Evolutionary conservation across 345 rosid species (phyloP), one percentile per base, ranked within the genome.

Genomic region (Populus nigra): DNA sequence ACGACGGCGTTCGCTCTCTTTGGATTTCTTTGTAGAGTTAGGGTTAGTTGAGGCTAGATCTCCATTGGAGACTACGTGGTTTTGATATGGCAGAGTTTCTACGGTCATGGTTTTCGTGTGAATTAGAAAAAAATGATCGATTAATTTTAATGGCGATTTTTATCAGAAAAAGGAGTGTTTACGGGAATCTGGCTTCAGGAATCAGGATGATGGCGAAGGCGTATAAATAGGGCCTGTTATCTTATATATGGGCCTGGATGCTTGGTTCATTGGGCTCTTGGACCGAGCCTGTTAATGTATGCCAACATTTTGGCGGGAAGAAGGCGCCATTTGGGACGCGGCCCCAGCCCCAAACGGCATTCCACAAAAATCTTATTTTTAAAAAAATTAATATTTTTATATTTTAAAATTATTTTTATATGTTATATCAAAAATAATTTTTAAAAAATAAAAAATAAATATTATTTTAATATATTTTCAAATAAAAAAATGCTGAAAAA

Each of bases 1-100:
- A 73, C 98, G 98, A 29, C 99, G 99, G 49, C 98, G 86, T 53
- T 96, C 99, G 75, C 80, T 90, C 83, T 93, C 99, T 8, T 88
- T 90, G 5, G 93, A 85, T 78, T 92, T 91, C 81, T 87, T 94
- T 72, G 61, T 61, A 12, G 76, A 53, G 79, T 73, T 81, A 23
- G 86, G 76, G 77, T 81, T 86, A 5, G 78, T 16, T 9, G 83
- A 36, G 35, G 39, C 74, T 80, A 73, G 81, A 88, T 89, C 93
- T 72, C 94, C 94, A 72, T 88, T 89, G 22, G 84, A 29, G 38
- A 77, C 81, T 72, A 77, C 81, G 74, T 85, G 89, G 47, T 89
- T 88, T 8, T 45, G 89, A 72, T 74, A 80, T 45, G 87, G 83
- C 29, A 81, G 68, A 71, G 89, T 67, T 83, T 88, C 95, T 36